Conservation (phyloP, 1,284 basidiomycete genomes). For the Rhodotorula sp. region DNA sequence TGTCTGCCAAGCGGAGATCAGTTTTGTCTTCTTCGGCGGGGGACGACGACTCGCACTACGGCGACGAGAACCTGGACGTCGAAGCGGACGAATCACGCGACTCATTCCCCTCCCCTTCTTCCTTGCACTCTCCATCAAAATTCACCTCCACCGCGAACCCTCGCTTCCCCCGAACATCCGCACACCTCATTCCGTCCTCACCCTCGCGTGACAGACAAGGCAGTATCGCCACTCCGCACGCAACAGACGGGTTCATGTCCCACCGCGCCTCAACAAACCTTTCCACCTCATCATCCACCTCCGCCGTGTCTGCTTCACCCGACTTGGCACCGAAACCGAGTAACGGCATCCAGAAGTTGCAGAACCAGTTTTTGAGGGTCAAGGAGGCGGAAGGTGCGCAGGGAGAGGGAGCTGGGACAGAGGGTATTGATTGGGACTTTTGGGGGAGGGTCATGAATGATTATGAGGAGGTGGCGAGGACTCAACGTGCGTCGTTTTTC, state of each 20-base stretch:
- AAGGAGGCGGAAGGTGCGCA: not conserved
- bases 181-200: not conserved
- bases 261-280: slow-evolving; percentile 7
- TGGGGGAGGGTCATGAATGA: slow-evolving; percentile 96
- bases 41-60: not conserved
- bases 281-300: slow-evolving; percentile 3
- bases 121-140: too few relatives aligned
- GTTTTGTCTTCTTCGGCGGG: not conserved
- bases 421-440: slow-evolving; percentile 57
- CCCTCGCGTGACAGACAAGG: not conserved
- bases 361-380: slow-evolving; percentile 3
- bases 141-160: too few relatives aligned
- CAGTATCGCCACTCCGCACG: slow-evolving; percentile 6
- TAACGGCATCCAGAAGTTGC: not conserved
- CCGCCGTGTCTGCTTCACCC: not conserved
- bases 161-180: not conserved
- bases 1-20: not conserved
- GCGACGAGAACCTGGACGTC: too few relatives aligned
- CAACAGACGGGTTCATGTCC: slow-evolving; percentile 18
- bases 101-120: too few relatives aligned
- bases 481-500: slow-evolving; percentile 55
- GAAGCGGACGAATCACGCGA: too few relatives aligned
- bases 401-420: slow-evolving; percentile 3
- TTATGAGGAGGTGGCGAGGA: slow-evolving; percentile 78
- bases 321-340: not conserved